Conservation (phyloP, 2,329 filamentous ascomycete genomes). For the Bipolaris gigantea region DNA sequence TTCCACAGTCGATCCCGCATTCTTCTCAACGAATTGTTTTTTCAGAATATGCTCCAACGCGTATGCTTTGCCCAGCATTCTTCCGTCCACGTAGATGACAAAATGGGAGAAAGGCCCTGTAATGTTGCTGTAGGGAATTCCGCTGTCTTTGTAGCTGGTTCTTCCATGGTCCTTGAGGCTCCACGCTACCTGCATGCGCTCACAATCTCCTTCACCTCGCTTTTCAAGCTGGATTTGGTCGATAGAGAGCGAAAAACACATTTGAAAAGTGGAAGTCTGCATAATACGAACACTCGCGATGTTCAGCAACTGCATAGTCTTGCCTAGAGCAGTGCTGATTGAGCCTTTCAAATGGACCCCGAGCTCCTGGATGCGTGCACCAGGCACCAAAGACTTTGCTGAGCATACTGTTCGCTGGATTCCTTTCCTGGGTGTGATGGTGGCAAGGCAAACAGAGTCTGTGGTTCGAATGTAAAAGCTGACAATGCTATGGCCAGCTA, state of each 20-base stretch:
- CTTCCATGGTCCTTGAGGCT: constrained; percentile 3
- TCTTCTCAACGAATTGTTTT: constrained; percentile 11
- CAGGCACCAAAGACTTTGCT: neutral
- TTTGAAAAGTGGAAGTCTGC: neutral
- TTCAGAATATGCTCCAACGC: constrained; percentile 30
- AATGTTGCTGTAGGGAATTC: constrained; percentile 34
- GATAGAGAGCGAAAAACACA: constrained; percentile 4
- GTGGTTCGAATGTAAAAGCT: constrained; percentile 25
- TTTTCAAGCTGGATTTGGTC: constrained; percentile 16
- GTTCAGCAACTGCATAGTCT: constrained; percentile 8
- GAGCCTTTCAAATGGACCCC: constrained; percentile 23
- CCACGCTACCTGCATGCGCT: constrained; percentile 36
- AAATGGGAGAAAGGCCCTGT: constrained; percentile 45
- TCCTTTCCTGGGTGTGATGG: neutral
- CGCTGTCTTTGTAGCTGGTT: neutral
- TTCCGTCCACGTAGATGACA: constrained; percentile 24
- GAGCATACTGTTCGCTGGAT: neutral
- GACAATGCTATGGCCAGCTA: neutral
- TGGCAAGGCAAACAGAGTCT: constrained; percentile 1
- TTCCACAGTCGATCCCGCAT: neutral
- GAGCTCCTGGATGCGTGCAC: constrained; percentile 26
- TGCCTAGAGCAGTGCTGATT: neutral
- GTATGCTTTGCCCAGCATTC: constrained; percentile 33
- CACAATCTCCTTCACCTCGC: constrained; percentile 17
- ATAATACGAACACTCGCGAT: constrained; percentile 23